A percentile compares a stretch with the other conserved stretches of the same genome.
Conservation (phyloP, 257 asterid species). For the Nemophila menziesii region DNA sequence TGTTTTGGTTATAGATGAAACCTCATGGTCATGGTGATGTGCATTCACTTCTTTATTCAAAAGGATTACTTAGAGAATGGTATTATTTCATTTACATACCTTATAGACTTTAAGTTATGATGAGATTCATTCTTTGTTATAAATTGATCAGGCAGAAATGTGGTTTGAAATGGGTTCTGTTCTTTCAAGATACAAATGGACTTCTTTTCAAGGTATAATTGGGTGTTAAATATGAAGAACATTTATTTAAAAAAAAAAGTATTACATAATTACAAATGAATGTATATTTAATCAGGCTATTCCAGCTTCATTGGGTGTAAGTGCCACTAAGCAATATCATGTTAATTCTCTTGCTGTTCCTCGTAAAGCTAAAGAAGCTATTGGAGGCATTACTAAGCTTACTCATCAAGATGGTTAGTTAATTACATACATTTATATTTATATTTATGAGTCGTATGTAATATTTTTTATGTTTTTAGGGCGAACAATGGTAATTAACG, state of each 20-base stretch:
- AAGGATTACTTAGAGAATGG: conserved; percentile 85
- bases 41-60: conserved; percentile 89
- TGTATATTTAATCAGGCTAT: conserved; percentile 54
- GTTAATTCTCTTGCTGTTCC: conserved; percentile 98
- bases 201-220: conserved; percentile 85
- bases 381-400: conserved; percentile 91
- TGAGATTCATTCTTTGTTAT: neutral
- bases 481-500: conserved; percentile 96
- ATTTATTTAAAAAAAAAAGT: conserved; percentile 2
- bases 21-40: conserved; percentile 99
- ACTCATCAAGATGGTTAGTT: conserved; percentile 78
- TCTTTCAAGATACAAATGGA: conserved; percentile 98
- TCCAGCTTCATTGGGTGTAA: conserved; percentile 92
- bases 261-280: conserved; percentile 2
- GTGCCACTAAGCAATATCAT: conserved; percentile 70
- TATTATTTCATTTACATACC: too few species aligned
- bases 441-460: too few species aligned
- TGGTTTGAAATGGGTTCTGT: conserved; percentile 87
- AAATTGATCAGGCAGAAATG: conserved; percentile 49
- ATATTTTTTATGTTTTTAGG: too few species aligned
- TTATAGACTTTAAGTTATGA: neutral
- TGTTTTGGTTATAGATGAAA: conserved; percentile 55
- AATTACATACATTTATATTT: too few species aligned
- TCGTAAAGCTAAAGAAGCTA: conserved; percentile 98
- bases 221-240: conserved; percentile 7